These are phyloP conservation scores for Dichotomopilus funicola DNA, from an alignment of 2,329 filamentous ascomycete species.

Conservation along the genomic window DNA sequence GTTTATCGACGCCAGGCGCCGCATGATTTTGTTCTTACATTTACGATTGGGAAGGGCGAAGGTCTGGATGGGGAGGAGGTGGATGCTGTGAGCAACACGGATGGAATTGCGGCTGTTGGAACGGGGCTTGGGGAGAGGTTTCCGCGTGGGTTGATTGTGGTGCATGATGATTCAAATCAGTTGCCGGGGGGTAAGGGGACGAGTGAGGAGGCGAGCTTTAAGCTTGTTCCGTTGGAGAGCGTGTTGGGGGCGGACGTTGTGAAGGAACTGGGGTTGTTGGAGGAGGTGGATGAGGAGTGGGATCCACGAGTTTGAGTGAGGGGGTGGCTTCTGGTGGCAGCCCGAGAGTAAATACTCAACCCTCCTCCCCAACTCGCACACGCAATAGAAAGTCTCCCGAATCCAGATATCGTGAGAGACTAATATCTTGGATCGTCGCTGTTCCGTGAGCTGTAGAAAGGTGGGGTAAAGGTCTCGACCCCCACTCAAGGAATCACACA, in stretches of 20 bases:
- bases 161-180: slow-evolving; percentile 15
- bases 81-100: slow-evolving; percentile 13
- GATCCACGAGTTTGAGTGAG: slow-evolving; percentile 9
- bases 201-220: slow-evolving; percentile 14
- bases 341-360: too few species aligned
- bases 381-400: too few species aligned
- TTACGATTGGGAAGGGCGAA: neutral
- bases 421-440: too few species aligned
- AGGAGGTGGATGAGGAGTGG: slow-evolving; percentile 8
- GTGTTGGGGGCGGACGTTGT: slow-evolving; percentile 10
- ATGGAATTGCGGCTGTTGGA: slow-evolving; percentile 11
- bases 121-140: slow-evolving; percentile 6
- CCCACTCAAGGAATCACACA: too few species aligned
- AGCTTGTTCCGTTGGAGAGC: slow-evolving; percentile 12
- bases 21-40: slow-evolving; percentile 12
- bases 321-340: too few species aligned
- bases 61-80: neutral
- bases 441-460: neutral
- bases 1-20: slow-evolving; percentile 9
- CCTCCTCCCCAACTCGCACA: too few species aligned
- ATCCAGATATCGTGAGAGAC: too few species aligned
- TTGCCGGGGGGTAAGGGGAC: slow-evolving; percentile 10
- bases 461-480: too few species aligned
- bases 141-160: slow-evolving; percentile 9
- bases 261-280: slow-evolving; percentile 6